Conservation (phyloP, 2,329 filamentous ascomycete species). For the Cadophora sp. region DNA sequence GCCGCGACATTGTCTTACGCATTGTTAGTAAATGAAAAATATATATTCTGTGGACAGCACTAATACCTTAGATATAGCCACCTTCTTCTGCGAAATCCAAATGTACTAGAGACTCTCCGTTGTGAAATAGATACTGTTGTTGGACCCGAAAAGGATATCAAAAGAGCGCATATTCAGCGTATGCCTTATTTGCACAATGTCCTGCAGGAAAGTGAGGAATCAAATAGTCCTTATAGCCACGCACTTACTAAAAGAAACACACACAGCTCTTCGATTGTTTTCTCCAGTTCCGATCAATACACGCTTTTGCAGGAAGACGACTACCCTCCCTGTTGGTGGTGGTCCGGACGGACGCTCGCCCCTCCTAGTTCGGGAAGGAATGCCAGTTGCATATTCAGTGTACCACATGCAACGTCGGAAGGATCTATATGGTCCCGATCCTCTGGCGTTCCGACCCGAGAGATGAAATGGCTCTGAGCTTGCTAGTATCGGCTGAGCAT, state of each 20-base stretch:
- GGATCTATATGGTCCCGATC: slow-evolving; percentile 44
- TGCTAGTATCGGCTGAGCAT: slow-evolving; percentile 44
- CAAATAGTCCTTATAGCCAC: not conserved
- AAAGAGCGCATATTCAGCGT: slow-evolving; percentile 24
- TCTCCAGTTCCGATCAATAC: slow-evolving; percentile 25
- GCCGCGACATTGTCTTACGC: slow-evolving; percentile 27
- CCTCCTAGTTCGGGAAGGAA: slow-evolving; percentile 38
- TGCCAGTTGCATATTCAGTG: slow-evolving; percentile 35
- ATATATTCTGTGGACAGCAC: not conserved
- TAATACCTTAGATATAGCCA: slow-evolving; percentile 21
- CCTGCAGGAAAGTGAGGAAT: slow-evolving; percentile 32
- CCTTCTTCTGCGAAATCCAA: slow-evolving; percentile 30
- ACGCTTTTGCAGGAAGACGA: slow-evolving; percentile 31
- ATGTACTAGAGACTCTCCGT: slow-evolving; percentile 19
- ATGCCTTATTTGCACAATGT: slow-evolving; percentile 30
- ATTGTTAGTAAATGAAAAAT: slow-evolving; percentile 29
- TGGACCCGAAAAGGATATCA: slow-evolving; percentile 22
- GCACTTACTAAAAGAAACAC: slow-evolving; percentile 15
- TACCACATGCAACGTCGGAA: slow-evolving; percentile 40
- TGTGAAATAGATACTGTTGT: slow-evolving; percentile 23
- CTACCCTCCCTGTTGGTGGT: slow-evolving; percentile 41
- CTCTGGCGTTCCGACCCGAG: slow-evolving; percentile 46
- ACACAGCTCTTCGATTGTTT: slow-evolving; percentile 31
- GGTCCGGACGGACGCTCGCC: slow-evolving; percentile 41
- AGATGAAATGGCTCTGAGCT: slow-evolving; percentile 48